Conservation (phyloP, 495 filamentous ascomycete genomes). For the Hypoxylon trugodes region DNA sequence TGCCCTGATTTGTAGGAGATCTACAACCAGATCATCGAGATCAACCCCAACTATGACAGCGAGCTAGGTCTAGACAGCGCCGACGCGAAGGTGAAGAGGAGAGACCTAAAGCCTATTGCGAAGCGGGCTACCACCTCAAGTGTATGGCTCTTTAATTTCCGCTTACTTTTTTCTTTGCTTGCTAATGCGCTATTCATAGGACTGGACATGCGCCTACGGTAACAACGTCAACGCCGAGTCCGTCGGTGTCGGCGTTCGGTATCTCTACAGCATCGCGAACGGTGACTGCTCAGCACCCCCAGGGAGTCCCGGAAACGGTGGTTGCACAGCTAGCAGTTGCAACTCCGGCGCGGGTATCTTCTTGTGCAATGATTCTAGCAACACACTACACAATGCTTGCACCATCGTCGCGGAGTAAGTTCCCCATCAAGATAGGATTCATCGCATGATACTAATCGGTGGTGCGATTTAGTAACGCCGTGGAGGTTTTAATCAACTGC, state of each 20-base stretch:
- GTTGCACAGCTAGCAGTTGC: conserved; percentile 24
- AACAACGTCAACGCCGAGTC: conserved; percentile 28
- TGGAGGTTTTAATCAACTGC: conserved; percentile 35
- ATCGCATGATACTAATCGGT: not conserved
- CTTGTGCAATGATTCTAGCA: conserved; percentile 30
- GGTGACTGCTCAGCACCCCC: conserved; percentile 31
- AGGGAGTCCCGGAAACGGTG: conserved; percentile 24
- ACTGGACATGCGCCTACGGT: conserved; percentile 34
- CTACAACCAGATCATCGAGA: conserved; percentile 16
- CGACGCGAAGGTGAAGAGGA: conserved; percentile 11
- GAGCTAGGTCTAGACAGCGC: conserved; percentile 27
- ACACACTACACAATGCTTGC: conserved; percentile 18
- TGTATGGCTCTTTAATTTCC: conserved; percentile 3
- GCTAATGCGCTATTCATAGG: conserved; percentile 12
- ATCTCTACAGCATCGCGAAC: conserved; percentile 37
- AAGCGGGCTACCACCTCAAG: conserved; percentile 31
- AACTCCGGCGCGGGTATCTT: conserved; percentile 31
- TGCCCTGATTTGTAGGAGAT: conserved; percentile 17
- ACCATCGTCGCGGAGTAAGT: conserved; percentile 29
- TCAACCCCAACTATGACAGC: conserved; percentile 32
- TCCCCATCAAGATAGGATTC: not conserved
- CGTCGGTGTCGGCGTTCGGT: conserved; percentile 23
- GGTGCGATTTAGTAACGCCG: conserved; percentile 21
- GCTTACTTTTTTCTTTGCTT: not conserved
- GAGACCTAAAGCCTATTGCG: conserved; percentile 10